These are phyloP conservation scores for Jaltomata sinuosa DNA, from an alignment of 257 asterid species.

Conservation along the genomic window DNA sequence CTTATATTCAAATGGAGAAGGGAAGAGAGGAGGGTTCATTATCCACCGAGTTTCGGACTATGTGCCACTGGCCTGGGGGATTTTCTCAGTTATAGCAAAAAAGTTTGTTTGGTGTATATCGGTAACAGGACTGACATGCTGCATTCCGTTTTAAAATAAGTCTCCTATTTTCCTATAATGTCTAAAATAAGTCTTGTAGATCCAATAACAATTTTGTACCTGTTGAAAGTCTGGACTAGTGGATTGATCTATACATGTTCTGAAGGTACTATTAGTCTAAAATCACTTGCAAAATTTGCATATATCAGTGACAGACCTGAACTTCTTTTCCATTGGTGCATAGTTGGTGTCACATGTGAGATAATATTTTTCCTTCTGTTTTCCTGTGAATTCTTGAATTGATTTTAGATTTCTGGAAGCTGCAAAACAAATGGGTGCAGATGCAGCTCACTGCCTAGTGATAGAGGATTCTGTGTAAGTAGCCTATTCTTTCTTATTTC, in stretches of 20 bases:
- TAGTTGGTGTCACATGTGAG: background rate
- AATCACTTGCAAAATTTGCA: background rate
- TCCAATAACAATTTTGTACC: background rate
- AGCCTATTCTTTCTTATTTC: background rate
- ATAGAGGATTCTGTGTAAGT: slow-evolving; percentile 88
- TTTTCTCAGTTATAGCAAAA: background rate
- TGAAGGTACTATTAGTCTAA: background rate
- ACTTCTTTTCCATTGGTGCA: background rate
- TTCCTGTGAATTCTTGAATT: slow-evolving; percentile 4
- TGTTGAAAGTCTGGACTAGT: background rate
- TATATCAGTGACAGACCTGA: background rate
- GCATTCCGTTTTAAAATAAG: background rate
- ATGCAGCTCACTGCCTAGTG: slow-evolving; percentile 64
- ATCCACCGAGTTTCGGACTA: background rate
- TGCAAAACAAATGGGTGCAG: slow-evolving; percentile 66
- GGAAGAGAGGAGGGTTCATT: background rate
- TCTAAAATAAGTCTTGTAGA: background rate
- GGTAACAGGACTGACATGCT: background rate
- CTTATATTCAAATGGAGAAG: background rate
- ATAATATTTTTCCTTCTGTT: background rate
- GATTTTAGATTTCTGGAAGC: slow-evolving; percentile 78
- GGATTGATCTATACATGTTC: background rate
- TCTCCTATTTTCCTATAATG: background rate
- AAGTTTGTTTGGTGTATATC: background rate
- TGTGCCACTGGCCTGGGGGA: background rate